These are phyloP conservation scores for Friedmanniomyces endolithicus DNA, from an alignment of 495 filamentous ascomycete genomes.

Conservation along the genomic window DNA sequence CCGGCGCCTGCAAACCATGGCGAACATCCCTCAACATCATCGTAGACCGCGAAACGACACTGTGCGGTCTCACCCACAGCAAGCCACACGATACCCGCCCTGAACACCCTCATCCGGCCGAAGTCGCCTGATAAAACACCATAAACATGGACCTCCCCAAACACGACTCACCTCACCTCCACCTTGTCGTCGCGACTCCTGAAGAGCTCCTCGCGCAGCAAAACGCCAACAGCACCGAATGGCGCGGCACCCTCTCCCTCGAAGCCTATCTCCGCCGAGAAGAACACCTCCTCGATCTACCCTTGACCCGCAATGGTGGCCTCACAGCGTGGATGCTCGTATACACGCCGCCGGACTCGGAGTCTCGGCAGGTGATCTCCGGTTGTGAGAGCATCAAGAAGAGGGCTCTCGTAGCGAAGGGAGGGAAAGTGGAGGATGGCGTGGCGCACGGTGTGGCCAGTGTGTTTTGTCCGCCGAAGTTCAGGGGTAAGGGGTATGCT, in stretches of 20 bases:
- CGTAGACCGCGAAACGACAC: too few species aligned
- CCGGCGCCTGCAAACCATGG: too few species aligned
- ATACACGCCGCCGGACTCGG: constrained; percentile 29
- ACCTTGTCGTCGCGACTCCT: constrained; percentile 55
- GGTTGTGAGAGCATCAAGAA: constrained; percentile 80
- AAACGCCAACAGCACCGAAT: constrained; percentile 54
- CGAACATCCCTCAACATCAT: too few species aligned
- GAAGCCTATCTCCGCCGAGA: constrained; percentile 71
- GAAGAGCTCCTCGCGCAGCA: constrained; percentile 52
- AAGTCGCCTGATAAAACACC: too few species aligned
- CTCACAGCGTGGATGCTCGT: constrained; percentile 82
- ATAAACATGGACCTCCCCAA: constrained; percentile 29
- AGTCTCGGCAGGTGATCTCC: constrained; percentile 51
- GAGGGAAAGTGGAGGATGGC: constrained; percentile 45
- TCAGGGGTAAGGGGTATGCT: constrained; percentile 67
- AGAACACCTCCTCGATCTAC: constrained; percentile 50
- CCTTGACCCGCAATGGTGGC: constrained; percentile 57
- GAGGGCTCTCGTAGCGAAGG: constrained; percentile 43
- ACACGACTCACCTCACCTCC: constrained; percentile 46
- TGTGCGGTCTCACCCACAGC: too few species aligned
- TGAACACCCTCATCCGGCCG: too few species aligned
- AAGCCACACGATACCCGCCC: too few species aligned
- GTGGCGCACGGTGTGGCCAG: constrained; percentile 72
- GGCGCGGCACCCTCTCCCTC: constrained; percentile 55
- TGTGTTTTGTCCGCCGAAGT: constrained; percentile 67